phyloP scores from a whole-genome alignment of 495 filamentous ascomycete genomes.

The Neohortaea acidophila region DNA sequence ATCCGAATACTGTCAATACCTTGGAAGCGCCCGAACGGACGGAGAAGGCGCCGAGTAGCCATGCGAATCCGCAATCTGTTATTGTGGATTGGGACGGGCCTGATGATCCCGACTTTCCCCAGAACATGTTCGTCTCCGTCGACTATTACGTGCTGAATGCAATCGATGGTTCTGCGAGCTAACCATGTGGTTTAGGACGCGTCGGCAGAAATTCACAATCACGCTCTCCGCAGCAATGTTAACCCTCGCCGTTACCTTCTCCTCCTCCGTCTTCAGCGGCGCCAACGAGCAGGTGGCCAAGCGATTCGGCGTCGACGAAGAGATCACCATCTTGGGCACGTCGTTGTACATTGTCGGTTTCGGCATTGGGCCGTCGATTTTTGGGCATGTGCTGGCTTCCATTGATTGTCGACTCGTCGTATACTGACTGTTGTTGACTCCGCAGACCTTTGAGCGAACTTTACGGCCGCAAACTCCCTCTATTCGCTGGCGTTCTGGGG shows the following conservation, averaged over 20 bases:
- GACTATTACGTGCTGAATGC: not conserved
- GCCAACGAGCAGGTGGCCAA: slow-evolving; percentile 32
- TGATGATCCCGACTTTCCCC: slow-evolving; percentile 8
- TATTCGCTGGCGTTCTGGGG: slow-evolving; percentile 40
- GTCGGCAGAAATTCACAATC: slow-evolving; percentile 24
- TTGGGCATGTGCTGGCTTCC: slow-evolving; percentile 2
- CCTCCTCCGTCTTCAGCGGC: slow-evolving; percentile 41
- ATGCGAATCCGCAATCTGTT: not conserved
- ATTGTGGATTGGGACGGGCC: slow-evolving; percentile 8
- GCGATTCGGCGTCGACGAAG: slow-evolving; percentile 33
- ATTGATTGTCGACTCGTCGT: not conserved
- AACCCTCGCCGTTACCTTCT: slow-evolving; percentile 45
- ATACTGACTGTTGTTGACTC: slow-evolving; percentile 36
- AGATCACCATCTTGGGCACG: slow-evolving; percentile 38
- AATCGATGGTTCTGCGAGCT: not conserved
- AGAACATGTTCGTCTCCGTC: not conserved
- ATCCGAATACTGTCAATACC: too few species aligned
- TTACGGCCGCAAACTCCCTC: slow-evolving; percentile 39
- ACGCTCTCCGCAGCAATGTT: slow-evolving; percentile 30
- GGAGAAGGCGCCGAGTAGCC: too few species aligned
- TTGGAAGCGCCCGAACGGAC: too few species aligned
- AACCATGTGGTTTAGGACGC: too few species aligned
- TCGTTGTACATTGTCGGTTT: slow-evolving; percentile 36
- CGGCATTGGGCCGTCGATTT: slow-evolving; percentile 4
- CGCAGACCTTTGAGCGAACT: slow-evolving; percentile 30